Base-by-base conservation (phyloP, 148 eudicot genomes). In the Polygonum aviculare region DNA sequence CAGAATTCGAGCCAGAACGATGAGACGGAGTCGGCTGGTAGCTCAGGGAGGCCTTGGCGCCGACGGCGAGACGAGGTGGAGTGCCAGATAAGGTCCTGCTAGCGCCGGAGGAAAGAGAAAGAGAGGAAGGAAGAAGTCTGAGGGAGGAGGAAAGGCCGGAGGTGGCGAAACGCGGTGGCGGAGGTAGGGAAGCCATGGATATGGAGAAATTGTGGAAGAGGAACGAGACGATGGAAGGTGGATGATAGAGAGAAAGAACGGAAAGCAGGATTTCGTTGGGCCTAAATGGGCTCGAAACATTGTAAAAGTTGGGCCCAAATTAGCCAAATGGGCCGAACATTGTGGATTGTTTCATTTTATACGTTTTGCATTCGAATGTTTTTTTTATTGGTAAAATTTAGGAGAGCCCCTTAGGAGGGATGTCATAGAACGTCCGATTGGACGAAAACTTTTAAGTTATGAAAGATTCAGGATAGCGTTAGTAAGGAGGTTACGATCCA, bases 41-140 rank as follows among this genome's bases (percentile, higher is more conserved):
- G 72, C 72, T 67, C 39, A 67, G 19, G 16, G 21, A 36, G 7
- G 72, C 12, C 72, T 67, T 36, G 4, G 72, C 72, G 45, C 72
- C 45, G 72, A 44, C 21, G 67, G 67, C 72, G 44, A 67, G 3
- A 6, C 72, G 72, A 3, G 19, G 72, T 5, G 72, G 41, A 36
- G 44, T 67, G 16, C 44, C 19, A 67, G 72, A 67, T 35, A 67
- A 5, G 45, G 72, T 10, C 11, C 72, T 67, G 41, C 14, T 15
- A 67, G 72, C 44, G 72, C 44, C 7, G 72, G 44, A 67, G 72
- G 44, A 35, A 44, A 67, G 44, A 67, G 70, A 63, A 63, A 63
- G 18, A 63, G 72, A 36, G 18, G 72, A 33, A 26, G 72, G 72
- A 35, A 67, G 44, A 67, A 67, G 45, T 2, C 21, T 67, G 72